Conservation (phyloP, 257 asterid species). For the Parsonsia alboflavescens region DNA sequence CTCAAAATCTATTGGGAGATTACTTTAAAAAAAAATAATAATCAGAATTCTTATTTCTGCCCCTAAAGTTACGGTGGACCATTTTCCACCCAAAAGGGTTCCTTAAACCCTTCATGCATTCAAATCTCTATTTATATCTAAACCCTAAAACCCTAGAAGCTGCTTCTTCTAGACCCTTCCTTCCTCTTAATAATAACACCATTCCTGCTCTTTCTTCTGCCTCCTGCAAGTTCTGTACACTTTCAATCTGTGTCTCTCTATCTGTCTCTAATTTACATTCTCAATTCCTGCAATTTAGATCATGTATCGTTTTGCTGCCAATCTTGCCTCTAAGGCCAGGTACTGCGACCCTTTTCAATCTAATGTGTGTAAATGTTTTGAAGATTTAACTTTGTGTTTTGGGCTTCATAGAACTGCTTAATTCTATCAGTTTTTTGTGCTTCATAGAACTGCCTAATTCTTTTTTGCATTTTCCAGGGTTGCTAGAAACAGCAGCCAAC, state of each 20-base stretch:
- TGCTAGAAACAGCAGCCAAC: conserved; percentile 32
- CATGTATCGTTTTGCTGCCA: conserved; percentile 84
- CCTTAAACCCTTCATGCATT: conserved; percentile 18
- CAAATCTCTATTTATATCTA: background rate
- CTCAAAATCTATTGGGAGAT: too few relatives aligned
- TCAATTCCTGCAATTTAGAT: background rate
- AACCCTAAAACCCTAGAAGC: conserved; percentile 40
- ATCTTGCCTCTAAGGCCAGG: conserved; percentile 77
- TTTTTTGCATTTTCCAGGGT: conserved; percentile 22
- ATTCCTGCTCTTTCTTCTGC: background rate
- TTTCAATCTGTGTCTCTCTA: background rate
- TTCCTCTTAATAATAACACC: conserved; percentile 19
- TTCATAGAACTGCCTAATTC: conserved; percentile 1
- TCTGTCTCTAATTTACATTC: background rate
- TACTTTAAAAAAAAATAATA: too few relatives aligned
- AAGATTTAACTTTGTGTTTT: background rate
- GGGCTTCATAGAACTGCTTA: background rate
- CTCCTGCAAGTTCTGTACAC: background rate
- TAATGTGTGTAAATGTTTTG: background rate
- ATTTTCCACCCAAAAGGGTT: background rate
- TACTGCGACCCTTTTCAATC: conserved; percentile 7
- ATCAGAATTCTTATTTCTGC: background rate
- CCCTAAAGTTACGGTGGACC: background rate
- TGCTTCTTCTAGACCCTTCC: conserved; percentile 67
- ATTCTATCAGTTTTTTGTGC: background rate